A percentile compares a stretch with the other conserved stretches of the same genome.
Conservation (phyloP, 1,284 basidiomycete species). For the Leccinum olivaceoglutinosum region DNA sequence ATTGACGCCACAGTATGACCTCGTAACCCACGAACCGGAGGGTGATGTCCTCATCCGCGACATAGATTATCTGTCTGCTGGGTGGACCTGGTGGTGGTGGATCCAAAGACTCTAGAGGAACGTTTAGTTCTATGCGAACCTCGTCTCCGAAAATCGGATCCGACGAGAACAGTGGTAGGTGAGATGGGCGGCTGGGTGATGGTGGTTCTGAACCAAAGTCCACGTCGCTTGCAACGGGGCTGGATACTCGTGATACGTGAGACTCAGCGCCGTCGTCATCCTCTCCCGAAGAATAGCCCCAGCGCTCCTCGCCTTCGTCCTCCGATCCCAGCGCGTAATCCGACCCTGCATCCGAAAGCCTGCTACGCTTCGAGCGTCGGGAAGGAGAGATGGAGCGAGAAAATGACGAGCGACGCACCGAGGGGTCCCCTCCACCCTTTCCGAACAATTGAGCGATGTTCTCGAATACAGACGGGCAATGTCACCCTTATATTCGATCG, state of each 20-base stretch:
- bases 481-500: slow-evolving; percentile 45
- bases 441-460: too few species aligned
- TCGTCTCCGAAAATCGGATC: slow-evolving; percentile 80
- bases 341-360: too few species aligned
- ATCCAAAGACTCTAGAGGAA: slow-evolving; percentile 50
- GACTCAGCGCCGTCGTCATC: slow-evolving; percentile 41
- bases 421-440: too few species aligned
- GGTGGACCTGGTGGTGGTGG: slow-evolving; percentile 72
- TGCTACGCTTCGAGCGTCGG: too few species aligned
- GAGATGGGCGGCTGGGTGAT: slow-evolving; percentile 43
- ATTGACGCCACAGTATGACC: slow-evolving; percentile 56
- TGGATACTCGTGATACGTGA: slow-evolving; percentile 26
- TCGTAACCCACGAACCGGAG: slow-evolving; percentile 91
- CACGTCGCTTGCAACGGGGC: slow-evolving; percentile 50
- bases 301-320: slow-evolving; percentile 58
- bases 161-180: slow-evolving; percentile 60
- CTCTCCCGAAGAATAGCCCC: slow-evolving; percentile 79
- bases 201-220: slow-evolving; percentile 65
- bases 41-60: slow-evolving; percentile 88
- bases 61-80: slow-evolving; percentile 80
- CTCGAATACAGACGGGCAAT: slow-evolving; percentile 27
- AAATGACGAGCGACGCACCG: too few species aligned
- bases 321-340: slow-evolving; percentile 45
- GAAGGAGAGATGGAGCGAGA: too few species aligned
- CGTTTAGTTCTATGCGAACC: slow-evolving; percentile 73